Evolutionary conservation across 148 eudicot genomes (phyloP), one percentile per base, ranked within the genome.

Genomic region (Agrostemma githago): DNA sequence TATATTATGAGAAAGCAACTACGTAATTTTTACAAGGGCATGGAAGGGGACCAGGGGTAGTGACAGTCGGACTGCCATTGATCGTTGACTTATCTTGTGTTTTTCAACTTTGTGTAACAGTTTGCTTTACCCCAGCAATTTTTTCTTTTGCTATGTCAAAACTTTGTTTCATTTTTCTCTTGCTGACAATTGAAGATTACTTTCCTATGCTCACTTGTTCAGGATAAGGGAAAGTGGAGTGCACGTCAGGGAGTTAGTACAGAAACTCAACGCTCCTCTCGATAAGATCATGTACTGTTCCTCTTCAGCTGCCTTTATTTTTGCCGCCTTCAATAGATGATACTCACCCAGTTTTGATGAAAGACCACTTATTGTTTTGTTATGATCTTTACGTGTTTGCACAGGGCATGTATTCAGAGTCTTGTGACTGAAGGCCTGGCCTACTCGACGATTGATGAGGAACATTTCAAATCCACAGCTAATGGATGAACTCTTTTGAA

Each of bases 381-480:
- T 48, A 11, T 46, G 19, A 44, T 16, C 34, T 41, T 38, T n/a
- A 42, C 16, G 3, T 19, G 66, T 78, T 61, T 71, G 48, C 19
- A 68, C 94, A 93, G 98, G 75, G 78, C 60, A 42, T 74, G 86
- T 37, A 73, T 91, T 8, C 76, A 76, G 73, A 15, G 42, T 64
- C 92, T 93, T 5, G 91, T 79, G 79, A 82, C 63, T 11, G 97
- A 93, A 80, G 97, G 95, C 66, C 16, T 88, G 67, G 88, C 82
- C 57, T 94, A 91, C 82, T 87, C 91, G 0, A 85, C 98, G 14
- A 76, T 94, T 42, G 98, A 94, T 78, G 97, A 91, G 0, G 76
- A 41, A 8, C 96, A 91, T 82, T 94, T 16, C 93, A 91, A 84
- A 82, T 84, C 97, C 15, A 79, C 89, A 8, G 83, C n/a, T 54